Percentiles rank a stretch among this genome's conserved stretches.
Evolutionary conservation across 805 yeast species (phyloP).

Genomic region (Yueomyces sp.): DNA sequence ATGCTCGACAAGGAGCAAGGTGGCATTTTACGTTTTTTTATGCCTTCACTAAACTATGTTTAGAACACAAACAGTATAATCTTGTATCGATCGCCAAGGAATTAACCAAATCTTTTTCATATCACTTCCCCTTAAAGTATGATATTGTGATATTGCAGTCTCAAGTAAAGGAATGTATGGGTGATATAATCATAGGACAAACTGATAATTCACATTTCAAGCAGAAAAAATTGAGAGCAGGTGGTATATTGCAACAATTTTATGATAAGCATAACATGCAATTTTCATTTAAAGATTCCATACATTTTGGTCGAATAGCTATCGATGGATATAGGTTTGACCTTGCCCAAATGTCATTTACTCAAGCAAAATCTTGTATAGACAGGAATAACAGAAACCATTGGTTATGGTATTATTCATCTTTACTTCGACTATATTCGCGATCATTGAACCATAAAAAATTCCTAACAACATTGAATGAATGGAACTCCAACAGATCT

Average conservation of each 20-base stretch:
- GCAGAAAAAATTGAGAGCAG: not conserved
- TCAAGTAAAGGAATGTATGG: conserved; percentile 1
- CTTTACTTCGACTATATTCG: conserved; percentile 8
- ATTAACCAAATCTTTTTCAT: not conserved
- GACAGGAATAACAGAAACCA: conserved; percentile 6
- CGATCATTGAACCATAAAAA: conserved; percentile 4
- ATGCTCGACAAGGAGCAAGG: conserved; percentile 12
- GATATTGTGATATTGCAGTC: conserved; percentile 14
- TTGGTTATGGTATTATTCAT: conserved; percentile 15
- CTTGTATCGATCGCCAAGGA: conserved; percentile 3
- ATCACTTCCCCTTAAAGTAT: conserved; percentile 11
- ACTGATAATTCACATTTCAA: too few species aligned
- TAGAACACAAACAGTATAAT: conserved; percentile 5
- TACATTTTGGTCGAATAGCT: conserved; percentile 12
- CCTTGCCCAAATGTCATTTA: conserved; percentile 2
- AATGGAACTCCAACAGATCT: conserved; percentile 14
- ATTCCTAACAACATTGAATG: conserved; percentile 7
- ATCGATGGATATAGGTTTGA: conserved; percentile 7
- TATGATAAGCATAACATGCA: conserved; percentile 4
- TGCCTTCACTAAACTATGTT: conserved; percentile 8
- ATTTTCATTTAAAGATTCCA: conserved; percentile 12
- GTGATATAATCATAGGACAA: not conserved
- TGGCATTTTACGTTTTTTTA: conserved; percentile 13
- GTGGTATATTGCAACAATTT: conserved; percentile 7
- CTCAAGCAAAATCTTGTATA: conserved; percentile 3